Base-by-base conservation (phyloP, 805 yeast species). In the Pichia ethanolica region DNA sequence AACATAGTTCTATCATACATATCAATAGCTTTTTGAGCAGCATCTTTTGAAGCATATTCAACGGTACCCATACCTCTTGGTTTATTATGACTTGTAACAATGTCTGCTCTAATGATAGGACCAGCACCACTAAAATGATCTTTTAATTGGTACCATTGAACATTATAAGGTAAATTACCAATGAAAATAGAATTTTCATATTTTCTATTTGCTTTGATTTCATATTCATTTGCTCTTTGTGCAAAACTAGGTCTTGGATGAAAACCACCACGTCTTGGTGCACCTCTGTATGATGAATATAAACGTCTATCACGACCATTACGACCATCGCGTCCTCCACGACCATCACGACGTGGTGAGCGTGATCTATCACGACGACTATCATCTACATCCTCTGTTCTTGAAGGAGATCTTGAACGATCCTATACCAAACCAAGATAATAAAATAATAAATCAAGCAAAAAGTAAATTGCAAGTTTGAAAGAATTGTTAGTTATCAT, bases 1-100 rank as follows among this genome's bases (percentile, higher is more conserved):
- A 82, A 77, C 35, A 71, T 72, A 33, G 81, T 72, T 60, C 86
- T 82, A 67, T 86, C 85, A 59, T 74, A 83, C 57, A 78, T 73
- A 47, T 72, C 68, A 59, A 89, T 87, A 11, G 97, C 97, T 27
- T 70, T 73, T 43, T 72, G 74, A 6, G 88, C 96, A 49, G 81
- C 84, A 14, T 76, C 82, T 52, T 73, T 73, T 50, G 71, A 71
- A 11, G 80, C 71, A 60, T 83, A 90, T 66, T 89, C 97, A 39
- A 89, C 96, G 27, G 96, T 87, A 39, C 90, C 91, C 91, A 84
- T 85, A 54, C 95, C 95, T 68, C 91, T 75, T 61, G 89, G 83
- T 60, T 84, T 84, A 49, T 95, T 95, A 57, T 83, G 79, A 53
- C 79, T 75, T 3, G 83, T 81, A 42, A 89, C 83, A 47, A 90